Evolutionary conservation across 106 monocot species (phyloP), one percentile per base, ranked within the genome.

Genomic region (Dendrobium nobile): DNA sequence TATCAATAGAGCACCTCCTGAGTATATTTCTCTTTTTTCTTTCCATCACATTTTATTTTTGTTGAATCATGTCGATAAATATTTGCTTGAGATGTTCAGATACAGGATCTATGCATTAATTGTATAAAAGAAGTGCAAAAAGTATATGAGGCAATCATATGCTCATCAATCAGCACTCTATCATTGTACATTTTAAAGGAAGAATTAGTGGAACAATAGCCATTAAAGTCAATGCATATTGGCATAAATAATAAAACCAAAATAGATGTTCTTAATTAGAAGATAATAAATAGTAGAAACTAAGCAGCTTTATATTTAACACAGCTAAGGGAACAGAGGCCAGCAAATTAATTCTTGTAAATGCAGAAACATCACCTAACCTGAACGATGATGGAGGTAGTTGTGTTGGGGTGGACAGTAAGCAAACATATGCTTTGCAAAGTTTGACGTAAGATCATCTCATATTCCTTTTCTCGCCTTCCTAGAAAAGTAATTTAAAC

Each of bases 391-490:
- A 97, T 70, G 70, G 96, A 92, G 24, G 94, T 97, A 15, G 90
- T 94, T 51, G 96, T 97, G 83, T 97, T 97, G 58, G 96, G 96
- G 84, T 97, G 87, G 16, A 88, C 75, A 40, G 82, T 94, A 51
- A 95, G 78, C 72, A 95, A 81, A 47, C 88, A 88, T 75, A 95
- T 93, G 78, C 91, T 95, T 78, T 91, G 98, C 82, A 98, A 81
- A 22, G 98, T 95, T 86, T 85, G 92, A 89, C 80, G 92, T 70
- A 98, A 79, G 51, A 92, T 88, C 84, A 95, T 89, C 81, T 95
- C 98, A 90, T 86, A 92, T 77, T 92, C 92, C 65, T 89, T 98
- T 89, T 98, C 98, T 75, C 84, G 72, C 85, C 92, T 94, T 75
- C 97, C 97, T 97, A 77, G 26, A 31, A 83, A 79, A 76, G 48